Base-by-base conservation (phyloP, 768 basidiomycete species). In the Pholiota conissans region DNA sequence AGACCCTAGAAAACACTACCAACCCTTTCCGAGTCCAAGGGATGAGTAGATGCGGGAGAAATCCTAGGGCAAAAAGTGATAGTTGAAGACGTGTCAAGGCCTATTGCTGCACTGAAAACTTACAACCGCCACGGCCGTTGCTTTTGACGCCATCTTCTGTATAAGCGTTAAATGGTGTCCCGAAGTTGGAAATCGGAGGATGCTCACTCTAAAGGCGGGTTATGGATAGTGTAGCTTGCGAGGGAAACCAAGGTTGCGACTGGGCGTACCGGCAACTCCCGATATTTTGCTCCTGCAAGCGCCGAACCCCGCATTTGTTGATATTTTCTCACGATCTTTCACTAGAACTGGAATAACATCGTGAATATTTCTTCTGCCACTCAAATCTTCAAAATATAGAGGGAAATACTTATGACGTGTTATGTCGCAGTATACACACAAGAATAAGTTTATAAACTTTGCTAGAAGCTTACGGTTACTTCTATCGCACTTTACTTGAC, bases 21-120 rank as follows among this genome's bases (percentile, higher is more conserved):
- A 52, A 91, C 92, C 91, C 80, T 91, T 92, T 71, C 91, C 91
- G 67, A 94, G 84, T 65, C 89, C 89, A 24, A 93, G 83, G 52
- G 89, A 85, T 54, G 86, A 77, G 74, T 93, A 93, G 63, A 94
- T 83, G 69, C 89, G 89, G 69, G 89, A 74, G 72, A 92, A 93
- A 75, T 93, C 91, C 91, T 94, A 67, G 20, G 29, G 64, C 51
- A 57, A 54, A 64, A 66, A 67, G 59, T 48, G 35, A 52, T 45
- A 20, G 37, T 66, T 56, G 53, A 29, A 63, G 63, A 67, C 62
- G 62, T 65, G 65, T 62, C 68, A 68, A 51, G 30, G 46, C 26
- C 16, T 4, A 50, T n/a, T 5, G 29, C 3, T 24, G 47, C 45
- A 37, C 3, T 10, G 45, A 49, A 20, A 37, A 75, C 83, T 74